Base-by-base conservation (phyloP, 2,329 filamentous ascomycete species). In the Diplodia seriata region DNA sequence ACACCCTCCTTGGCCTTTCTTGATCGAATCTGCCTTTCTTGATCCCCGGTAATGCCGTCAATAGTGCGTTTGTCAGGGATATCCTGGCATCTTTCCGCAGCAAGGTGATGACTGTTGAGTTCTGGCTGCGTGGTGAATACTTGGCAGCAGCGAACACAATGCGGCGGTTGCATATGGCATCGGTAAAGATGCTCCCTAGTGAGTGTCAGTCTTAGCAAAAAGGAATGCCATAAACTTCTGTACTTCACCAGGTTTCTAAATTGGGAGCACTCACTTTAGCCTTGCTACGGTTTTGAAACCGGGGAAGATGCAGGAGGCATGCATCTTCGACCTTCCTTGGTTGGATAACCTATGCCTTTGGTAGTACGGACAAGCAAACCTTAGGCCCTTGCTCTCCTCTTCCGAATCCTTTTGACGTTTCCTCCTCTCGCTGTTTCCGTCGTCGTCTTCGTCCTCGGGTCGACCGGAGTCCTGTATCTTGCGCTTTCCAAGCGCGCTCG, bases 181-280 rank as follows among this genome's bases (percentile, higher is more conserved):
- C 54, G 36, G 14, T 57, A 57, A 2, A 57, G n/a, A 57, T 57
- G 54, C 6, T 57, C 54, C 33, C 54, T 57, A 14, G 6, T 11
- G 18, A 26, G 15, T 29, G n/a, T 53, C 18, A 40, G 54, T 36
- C 26, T 26, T 4, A 26, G 26, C 26, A 4, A 26, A 2, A 26
- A 26, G 26, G 26, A 26, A 26, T 4, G 26, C 3, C 26, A 26
- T 26, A 26, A 26, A 4, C 26, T 4, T 26, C 26, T 26, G 26
- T 26, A 26, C 26, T 2, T 2, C 26, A 26, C 26, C 26, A 26
- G 9, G 4, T 36, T 20, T 20, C 18, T 12, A 20, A 55, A 14
- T 20, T 8, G 8, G 14, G 12, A 9, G 4, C 7, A 56, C 54
- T 26, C n/a, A 57, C 54, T 57, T 57, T 36, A 57, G 11, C 11